Conservation (phyloP, 768 basidiomycete species). For the Kwoniella dejecticola region DNA sequence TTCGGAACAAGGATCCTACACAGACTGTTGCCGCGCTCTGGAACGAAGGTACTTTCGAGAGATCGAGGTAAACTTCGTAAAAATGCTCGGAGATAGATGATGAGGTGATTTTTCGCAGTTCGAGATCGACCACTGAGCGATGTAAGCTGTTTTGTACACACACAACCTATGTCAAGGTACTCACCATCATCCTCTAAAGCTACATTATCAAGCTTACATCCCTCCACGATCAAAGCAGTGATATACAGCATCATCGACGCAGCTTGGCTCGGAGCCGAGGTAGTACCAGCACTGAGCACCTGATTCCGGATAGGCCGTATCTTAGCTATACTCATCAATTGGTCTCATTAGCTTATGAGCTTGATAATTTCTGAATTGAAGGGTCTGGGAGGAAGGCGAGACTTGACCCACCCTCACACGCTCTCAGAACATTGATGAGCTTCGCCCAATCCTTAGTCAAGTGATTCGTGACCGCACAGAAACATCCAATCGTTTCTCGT, state of each 20-base stretch:
- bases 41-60: constrained; percentile 70
- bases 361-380: no score
- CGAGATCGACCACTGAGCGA: constrained; percentile 62
- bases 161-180: no score
- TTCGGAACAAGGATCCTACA: constrained; percentile 87
- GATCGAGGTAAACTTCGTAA: constrained; percentile 68
- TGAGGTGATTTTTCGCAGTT: constrained; percentile 67
- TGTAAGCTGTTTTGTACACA: constrained; percentile 1
- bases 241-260: constrained; percentile 72
- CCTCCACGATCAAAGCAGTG: constrained; percentile 78
- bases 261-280: constrained; percentile 31
- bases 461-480: constrained; percentile 79
- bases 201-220: constrained; percentile 82
- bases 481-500: constrained; percentile 89
- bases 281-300: constrained; percentile 58
- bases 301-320: constrained; percentile 67
- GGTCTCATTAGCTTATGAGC: neutral
- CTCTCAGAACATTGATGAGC: constrained; percentile 76
- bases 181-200: constrained; percentile 66
- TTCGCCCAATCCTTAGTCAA: constrained; percentile 83
- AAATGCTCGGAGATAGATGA: constrained; percentile 79
- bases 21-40: constrained; percentile 69
- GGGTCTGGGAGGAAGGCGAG: no score
- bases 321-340: constrained; percentile 16
- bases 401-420: constrained; percentile 78